Conservation (phyloP, 2,329 filamentous ascomycete genomes). For the Metarhizium brunneum region DNA sequence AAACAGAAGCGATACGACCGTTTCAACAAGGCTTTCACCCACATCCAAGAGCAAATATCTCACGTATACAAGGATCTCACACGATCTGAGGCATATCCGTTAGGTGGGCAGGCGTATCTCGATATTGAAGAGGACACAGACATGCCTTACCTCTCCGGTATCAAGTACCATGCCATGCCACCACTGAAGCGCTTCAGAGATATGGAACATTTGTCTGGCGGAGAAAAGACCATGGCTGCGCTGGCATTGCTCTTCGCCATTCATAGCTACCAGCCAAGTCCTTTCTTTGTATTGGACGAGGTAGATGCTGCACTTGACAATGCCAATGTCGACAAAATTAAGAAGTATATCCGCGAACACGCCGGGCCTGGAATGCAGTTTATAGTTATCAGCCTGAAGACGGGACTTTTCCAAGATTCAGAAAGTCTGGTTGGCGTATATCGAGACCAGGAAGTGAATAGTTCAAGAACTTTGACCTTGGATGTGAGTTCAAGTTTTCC, state of each 20-base stretch:
- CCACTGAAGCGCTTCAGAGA: slow-evolving; percentile 96
- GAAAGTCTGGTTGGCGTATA: slow-evolving; percentile 95
- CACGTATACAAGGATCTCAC: slow-evolving; percentile 94
- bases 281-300: slow-evolving; percentile 97
- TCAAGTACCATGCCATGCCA: slow-evolving; percentile 98
- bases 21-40: slow-evolving; percentile 90
- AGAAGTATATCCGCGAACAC: slow-evolving; percentile 91
- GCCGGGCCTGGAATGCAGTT: slow-evolving; percentile 97
- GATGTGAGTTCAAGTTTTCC: slow-evolving; percentile 62
- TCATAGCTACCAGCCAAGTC: slow-evolving; percentile 88
- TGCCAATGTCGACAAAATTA: slow-evolving; percentile 91
- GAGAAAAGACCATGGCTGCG: slow-evolving; percentile 98
- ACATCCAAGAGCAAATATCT: slow-evolving; percentile 91
- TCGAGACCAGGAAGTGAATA: slow-evolving; percentile 88
- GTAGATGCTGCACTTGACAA: slow-evolving; percentile 98
- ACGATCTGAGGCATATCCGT: slow-evolving; percentile 77
- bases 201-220: slow-evolving; percentile 96
- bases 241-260: slow-evolving; percentile 94
- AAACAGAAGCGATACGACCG: slow-evolving; percentile 78
- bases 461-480: slow-evolving; percentile 79
- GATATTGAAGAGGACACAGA: slow-evolving; percentile 92
- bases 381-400: slow-evolving; percentile 94
- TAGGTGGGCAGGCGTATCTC: slow-evolving; percentile 83
- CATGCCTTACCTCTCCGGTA: slow-evolving; percentile 87
- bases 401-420: slow-evolving; percentile 89